Conservation (phyloP, 495 filamentous ascomycete genomes). For the Patellaria atrata region DNA sequence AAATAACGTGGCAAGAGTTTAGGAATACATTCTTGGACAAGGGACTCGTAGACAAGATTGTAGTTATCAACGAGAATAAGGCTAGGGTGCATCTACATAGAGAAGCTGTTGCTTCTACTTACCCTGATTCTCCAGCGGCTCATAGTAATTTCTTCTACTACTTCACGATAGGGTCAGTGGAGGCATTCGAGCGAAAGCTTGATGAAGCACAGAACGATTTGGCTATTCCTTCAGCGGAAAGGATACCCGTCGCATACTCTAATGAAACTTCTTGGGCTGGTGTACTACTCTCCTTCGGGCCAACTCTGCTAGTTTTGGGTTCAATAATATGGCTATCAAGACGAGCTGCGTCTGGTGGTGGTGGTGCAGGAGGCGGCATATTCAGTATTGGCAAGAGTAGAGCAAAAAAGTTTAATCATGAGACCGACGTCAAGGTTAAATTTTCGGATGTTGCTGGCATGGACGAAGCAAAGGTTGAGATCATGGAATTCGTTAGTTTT, state of each 20-base stretch:
- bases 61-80: constrained; percentile 53
- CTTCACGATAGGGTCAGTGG: constrained; percentile 89
- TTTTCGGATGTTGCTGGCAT: constrained; percentile 95
- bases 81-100: constrained; percentile 77
- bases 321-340: constrained; percentile 58
- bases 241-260: constrained; percentile 84
- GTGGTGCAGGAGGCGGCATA: constrained; percentile 59
- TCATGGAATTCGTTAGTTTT: constrained; percentile 99
- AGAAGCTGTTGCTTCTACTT: constrained; percentile 59
- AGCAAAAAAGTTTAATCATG: constrained; percentile 93
- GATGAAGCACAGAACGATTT: constrained; percentile 81
- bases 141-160: constrained; percentile 68
- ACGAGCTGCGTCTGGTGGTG: constrained; percentile 46
- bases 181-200: constrained; percentile 75
- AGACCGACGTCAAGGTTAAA: constrained; percentile 88
- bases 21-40: constrained; percentile 83
- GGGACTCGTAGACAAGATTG: constrained; percentile 86
- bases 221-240: constrained; percentile 63
- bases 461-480: constrained; percentile 96
- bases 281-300: constrained; percentile 59
- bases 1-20: constrained; percentile 98
- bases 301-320: constrained; percentile 73
- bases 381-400: constrained; percentile 92
- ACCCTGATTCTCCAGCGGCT: constrained; percentile 65
- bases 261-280: constrained; percentile 53